phyloP scores from a whole-genome alignment of 2,329 filamentous ascomycete species.

The Paramyrothecium roridum region DNA sequence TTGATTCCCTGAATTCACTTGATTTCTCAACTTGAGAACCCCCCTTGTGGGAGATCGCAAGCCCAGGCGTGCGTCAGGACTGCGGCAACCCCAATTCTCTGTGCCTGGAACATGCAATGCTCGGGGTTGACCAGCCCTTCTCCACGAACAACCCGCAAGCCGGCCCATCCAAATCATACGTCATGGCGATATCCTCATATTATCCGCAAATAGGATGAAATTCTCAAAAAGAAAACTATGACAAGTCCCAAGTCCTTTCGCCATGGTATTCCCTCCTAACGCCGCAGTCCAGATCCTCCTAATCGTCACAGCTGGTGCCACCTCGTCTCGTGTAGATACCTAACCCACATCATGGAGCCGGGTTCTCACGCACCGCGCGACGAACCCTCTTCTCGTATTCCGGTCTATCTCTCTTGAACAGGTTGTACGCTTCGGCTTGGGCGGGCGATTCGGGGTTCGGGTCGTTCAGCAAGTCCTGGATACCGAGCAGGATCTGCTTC shows the following conservation, averaged over 20 bases:
- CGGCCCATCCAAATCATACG: neutral
- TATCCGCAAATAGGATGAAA: neutral
- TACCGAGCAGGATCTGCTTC: slow-evolving; percentile 93
- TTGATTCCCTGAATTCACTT: too few relatives aligned
- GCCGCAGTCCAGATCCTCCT: neutral
- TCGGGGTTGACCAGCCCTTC: neutral
- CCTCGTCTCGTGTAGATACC: neutral
- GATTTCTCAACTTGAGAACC: too few relatives aligned
- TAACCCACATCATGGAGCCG: slow-evolving; percentile 53
- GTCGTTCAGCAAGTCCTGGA: slow-evolving; percentile 93
- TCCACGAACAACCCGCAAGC: neutral
- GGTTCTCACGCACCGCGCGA: slow-evolving; percentile 86
- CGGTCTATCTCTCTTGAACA: slow-evolving; percentile 84
- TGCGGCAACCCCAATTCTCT: too few relatives aligned
- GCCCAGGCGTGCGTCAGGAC: too few relatives aligned
- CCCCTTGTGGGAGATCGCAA: too few relatives aligned
- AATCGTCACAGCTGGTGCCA: neutral
- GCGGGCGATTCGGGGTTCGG: slow-evolving; percentile 96
- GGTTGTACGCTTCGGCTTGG: slow-evolving; percentile 94
- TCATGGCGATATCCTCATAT: too few relatives aligned
- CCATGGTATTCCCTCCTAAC: neutral
- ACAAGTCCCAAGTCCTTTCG: neutral
- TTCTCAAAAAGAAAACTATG: neutral
- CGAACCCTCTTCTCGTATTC: slow-evolving; percentile 89
- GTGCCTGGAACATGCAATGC: too few relatives aligned